phyloP scores from a whole-genome alignment of 108 stramenopile genomes.

The Nannochloropsis oceanica region DNA sequence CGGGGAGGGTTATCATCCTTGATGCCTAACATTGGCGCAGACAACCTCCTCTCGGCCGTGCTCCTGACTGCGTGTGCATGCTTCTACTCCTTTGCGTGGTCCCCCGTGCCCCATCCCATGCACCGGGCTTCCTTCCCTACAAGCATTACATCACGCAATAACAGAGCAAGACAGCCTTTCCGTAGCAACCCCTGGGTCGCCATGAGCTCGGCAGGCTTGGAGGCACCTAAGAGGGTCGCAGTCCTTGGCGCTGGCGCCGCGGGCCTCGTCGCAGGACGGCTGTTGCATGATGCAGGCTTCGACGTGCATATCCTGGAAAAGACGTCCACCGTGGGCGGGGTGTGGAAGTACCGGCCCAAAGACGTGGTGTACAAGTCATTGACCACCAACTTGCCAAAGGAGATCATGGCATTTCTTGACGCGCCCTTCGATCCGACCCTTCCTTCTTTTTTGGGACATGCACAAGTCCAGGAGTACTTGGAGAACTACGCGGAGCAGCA shows the following conservation, averaged over 20 bases:
- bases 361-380: conserved; percentile 8
- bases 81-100: no score
- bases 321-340: not conserved
- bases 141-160: no score
- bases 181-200: no score
- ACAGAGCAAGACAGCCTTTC: no score
- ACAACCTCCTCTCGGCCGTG: no score
- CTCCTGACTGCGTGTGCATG: no score
- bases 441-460: conserved; percentile 8
- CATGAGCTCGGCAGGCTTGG: no score
- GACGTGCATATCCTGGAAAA: not conserved
- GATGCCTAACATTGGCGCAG: no score
- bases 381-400: conserved; percentile 35
- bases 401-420: conserved; percentile 29
- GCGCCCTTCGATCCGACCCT: conserved; percentile 11
- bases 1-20: no score
- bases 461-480: conserved; percentile 26
- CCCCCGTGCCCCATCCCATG: no score
- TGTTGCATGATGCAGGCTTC: not conserved
- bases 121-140: no score
- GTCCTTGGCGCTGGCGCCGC: conserved; percentile 3
- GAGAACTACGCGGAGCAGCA: conserved; percentile 12
- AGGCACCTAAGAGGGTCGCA: not conserved
- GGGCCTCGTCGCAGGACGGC: not conserved
- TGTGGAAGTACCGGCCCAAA: not conserved